Base-by-base conservation (phyloP, 2,329 filamentous ascomycete genomes). In the Ophiostoma populinum region DNA sequence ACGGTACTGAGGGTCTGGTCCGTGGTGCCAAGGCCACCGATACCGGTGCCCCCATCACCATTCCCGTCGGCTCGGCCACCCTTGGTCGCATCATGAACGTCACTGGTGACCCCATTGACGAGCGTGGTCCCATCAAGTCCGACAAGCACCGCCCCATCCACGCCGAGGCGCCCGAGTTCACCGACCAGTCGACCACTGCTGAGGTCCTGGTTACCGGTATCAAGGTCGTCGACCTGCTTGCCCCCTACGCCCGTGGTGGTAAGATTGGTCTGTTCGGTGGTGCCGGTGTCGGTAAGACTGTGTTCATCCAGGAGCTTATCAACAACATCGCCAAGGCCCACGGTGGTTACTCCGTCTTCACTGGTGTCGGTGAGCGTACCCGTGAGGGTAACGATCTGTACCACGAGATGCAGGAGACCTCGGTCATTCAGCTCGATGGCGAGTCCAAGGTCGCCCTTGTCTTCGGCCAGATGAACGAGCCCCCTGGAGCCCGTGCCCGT, bases 321-420 rank as follows among this genome's bases (percentile, higher is more conserved):
- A 98, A 98, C 85, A 98, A 98, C 80, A 95, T 98, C 59, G 90
- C 90, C 67, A 95, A 95, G 77, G 90, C 90, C 53, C 90, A 98
- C 72, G 90, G 90, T 92, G 90, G 90, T 92, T 98, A 92, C 81
- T 98, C 90, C 50, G 90, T 98, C 61, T 98, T 98, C 80, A 93
- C 85, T 59, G 90, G 90, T 87, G 90, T 98, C 66, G 90, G 90
- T 62, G 90, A 98, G 80, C 87, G 90, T 73, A 98, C 90, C 59
- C 90, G 90, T 83, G 90, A 98, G 78, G 90, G 90, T 75, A 98
- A 98, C 77, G 90, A 98, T 78, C 65, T 98, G 73, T 98, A 98
- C 80, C 87, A 98, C 70, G 90, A 98, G 76, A 98, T 98, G 90
- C 90, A 95, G 73, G 87, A 98, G 70, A 98, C 90, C 51, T 83